Evolutionary conservation across 352 stramenopile genomes (phyloP), one percentile per base, ranked within the genome.

Genomic region (Blastocystis sp.): DNA sequence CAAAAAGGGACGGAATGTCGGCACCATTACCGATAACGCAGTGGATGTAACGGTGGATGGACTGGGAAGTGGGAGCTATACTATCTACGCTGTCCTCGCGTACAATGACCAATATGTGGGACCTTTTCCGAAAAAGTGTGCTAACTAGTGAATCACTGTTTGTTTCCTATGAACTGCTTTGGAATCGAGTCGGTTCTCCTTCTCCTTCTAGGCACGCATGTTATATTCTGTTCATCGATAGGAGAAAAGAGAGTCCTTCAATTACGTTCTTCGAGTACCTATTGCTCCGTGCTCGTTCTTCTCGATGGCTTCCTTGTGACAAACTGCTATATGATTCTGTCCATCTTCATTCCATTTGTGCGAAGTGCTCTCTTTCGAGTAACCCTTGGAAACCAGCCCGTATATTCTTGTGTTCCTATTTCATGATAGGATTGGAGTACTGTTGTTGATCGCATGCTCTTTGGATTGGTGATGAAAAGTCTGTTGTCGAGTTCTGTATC

Each of bases 91-190:
- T n/a, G 69, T 81, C 14, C 29, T 81, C 14, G 69, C 46, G 36
- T 81, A 65, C 48, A 63, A 81, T 44, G 40, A 81, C 56, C 69
- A 81, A 44, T 81, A 81, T 40, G 53, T 81, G 27, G 69, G 69
- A 38, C 69, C 69, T 65, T 81, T 49, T 81, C 46, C 44, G 27
- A 73, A 44, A 44, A 42, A 65, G 24, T 64, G 46, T 63, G 56
- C 27, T 65, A 64, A 29, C 63, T 64, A 38, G 51, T 65, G 21
- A 64, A 11, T 42, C n/a, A n/a, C 11, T 81, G 69, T 48, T 81
- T 81, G 42, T 81, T 81, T 49, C 29, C 36, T 42, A 46, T 49
- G 16, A 2, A 29, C 16, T 81, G 14, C 36, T 81, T 44, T 61
- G 69, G 69, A 49, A 64, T 81, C 16, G 69, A 81, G 29, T 63